Evolutionary conservation across 2,329 filamentous ascomycete species (phyloP).

Genomic region (Sclerotinia minor): DNA sequence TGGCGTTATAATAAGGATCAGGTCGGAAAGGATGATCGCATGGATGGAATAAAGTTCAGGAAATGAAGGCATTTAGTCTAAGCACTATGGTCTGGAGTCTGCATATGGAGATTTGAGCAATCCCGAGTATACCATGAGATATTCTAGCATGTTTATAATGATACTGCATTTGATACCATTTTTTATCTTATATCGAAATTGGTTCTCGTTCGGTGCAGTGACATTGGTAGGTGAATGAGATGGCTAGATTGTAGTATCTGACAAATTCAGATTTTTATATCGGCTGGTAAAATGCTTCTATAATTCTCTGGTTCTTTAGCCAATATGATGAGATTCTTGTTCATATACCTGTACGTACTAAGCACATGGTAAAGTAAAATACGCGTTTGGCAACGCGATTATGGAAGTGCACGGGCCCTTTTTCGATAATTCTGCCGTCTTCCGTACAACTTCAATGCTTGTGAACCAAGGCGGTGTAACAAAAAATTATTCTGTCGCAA

Average conservation of each 20-base stretch:
- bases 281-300: neutral
- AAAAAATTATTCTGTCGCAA: neutral
- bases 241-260: neutral
- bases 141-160: slow-evolving; percentile 6
- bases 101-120: neutral
- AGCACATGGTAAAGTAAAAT: too few species aligned
- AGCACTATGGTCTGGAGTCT: neutral
- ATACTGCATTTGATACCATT: slow-evolving; percentile 1
- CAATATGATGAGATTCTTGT: neutral
- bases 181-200: neutral
- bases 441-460: neutral
- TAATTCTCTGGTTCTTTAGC: neutral
- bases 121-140: neutral
- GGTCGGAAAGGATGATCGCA: neutral
- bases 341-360: too few species aligned
- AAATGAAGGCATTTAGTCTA: neutral
- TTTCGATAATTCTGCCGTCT: too few species aligned
- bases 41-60: neutral
- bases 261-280: neutral
- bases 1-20: neutral
- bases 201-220: neutral
- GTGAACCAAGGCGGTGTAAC: neutral
- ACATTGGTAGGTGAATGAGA: neutral
- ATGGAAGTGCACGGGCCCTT: too few species aligned
- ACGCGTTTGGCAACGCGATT: neutral